Percentiles rank a stretch among this genome's conserved stretches.
phyloP scores from a whole-genome alignment of 1,284 basidiomycete species.

The Phlebopus sp. region DNA sequence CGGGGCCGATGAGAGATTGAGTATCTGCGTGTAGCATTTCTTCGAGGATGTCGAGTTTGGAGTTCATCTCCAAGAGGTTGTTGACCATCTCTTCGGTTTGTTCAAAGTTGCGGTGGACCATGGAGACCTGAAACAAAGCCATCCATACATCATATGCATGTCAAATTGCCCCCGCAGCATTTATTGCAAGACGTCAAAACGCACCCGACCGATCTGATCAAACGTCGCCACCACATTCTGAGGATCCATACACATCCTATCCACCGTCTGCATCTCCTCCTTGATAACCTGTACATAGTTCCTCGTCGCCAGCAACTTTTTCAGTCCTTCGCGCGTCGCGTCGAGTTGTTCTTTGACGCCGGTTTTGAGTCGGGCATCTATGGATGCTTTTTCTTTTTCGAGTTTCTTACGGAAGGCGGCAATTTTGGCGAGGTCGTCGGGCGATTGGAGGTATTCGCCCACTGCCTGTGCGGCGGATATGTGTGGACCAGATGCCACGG shows the following conservation, averaged over 20 bases:
- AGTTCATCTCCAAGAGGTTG: slow-evolving; percentile 87
- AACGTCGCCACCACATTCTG: slow-evolving; percentile 75
- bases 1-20: slow-evolving; percentile 74
- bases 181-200: slow-evolving; percentile 37
- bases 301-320: slow-evolving; percentile 81
- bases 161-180: too few relatives aligned
- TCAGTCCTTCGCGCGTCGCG: slow-evolving; percentile 85
- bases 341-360: slow-evolving; percentile 95
- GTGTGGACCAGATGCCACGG: slow-evolving; percentile 47
- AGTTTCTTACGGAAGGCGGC: slow-evolving; percentile 89
- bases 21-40: slow-evolving; percentile 77
- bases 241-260: slow-evolving; percentile 76
- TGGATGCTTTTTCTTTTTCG: slow-evolving; percentile 95
- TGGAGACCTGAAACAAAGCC: slow-evolving; percentile 69
- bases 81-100: slow-evolving; percentile 95
- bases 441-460: slow-evolving; percentile 86
- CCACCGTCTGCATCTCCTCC: slow-evolving; percentile 90
- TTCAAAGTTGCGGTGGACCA: slow-evolving; percentile 93
- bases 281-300: slow-evolving; percentile 84
- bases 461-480: slow-evolving; percentile 80
- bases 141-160: slow-evolving; percentile 3
- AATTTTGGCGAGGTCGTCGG: slow-evolving; percentile 93
- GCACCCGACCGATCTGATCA: slow-evolving; percentile 88
- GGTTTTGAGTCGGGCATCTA: slow-evolving; percentile 88
- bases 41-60: slow-evolving; percentile 78